Percentiles rank a stretch among this genome's conserved stretches.
phyloP scores from a whole-genome alignment of 768 basidiomycete genomes.

The Amanita rubescens region DNA sequence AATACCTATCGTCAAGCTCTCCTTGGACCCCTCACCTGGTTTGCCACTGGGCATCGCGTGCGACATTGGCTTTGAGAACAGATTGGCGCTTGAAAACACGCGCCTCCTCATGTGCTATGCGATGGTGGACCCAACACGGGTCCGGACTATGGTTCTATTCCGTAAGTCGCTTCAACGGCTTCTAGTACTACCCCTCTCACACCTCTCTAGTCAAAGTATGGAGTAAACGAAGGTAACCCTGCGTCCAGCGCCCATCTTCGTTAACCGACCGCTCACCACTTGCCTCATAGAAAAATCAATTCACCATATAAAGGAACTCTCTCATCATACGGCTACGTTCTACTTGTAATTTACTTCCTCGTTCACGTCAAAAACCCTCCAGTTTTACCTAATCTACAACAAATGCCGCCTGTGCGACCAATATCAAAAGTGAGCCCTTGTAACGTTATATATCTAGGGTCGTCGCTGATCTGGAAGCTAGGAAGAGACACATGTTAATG shows the following conservation, averaged over 20 bases:
- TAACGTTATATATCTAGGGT: background rate
- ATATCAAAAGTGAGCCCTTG: constrained; percentile 56
- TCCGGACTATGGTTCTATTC: constrained; percentile 92
- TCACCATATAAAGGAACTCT: constrained; percentile 96
- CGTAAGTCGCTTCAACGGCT: constrained; percentile 49
- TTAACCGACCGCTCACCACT: background rate
- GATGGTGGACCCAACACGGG: constrained; percentile 89
- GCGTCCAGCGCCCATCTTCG: background rate
- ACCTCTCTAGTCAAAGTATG: constrained; percentile 84
- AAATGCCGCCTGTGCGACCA: constrained; percentile 86
- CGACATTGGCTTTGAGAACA: constrained; percentile 98
- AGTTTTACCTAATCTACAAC: constrained; percentile 92
- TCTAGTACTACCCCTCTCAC: constrained; percentile 9
- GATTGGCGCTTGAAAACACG: constrained; percentile 95
- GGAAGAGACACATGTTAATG: constrained; percentile 78
- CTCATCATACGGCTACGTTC: constrained; percentile 94
- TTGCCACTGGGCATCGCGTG: constrained; percentile 88
- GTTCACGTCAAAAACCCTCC: constrained; percentile 97
- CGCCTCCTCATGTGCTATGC: constrained; percentile 95
- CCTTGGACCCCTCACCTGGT: constrained; percentile 77
- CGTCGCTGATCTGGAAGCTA: constrained; percentile 6
- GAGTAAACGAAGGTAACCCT: constrained; percentile 81
- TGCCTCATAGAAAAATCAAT: constrained; percentile 80
- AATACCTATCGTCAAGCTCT: constrained; percentile 98
- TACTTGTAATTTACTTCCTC: constrained; percentile 96